phyloP scores from a whole-genome alignment of 805 yeast genomes.

The Scheffersomyces ergatensis region DNA sequence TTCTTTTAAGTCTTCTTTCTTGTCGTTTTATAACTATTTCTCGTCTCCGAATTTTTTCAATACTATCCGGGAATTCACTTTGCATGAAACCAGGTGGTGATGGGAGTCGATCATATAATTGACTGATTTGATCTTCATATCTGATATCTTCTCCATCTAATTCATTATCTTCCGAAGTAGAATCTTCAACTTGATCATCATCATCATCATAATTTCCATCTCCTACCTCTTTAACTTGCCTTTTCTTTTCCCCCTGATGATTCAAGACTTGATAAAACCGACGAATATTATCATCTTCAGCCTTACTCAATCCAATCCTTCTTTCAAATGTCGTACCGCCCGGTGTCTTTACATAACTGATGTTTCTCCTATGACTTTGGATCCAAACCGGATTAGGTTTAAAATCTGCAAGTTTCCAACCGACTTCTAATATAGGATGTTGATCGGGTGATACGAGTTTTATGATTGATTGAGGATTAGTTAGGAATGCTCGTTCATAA shows the following conservation, averaged over 20 bases:
- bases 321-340: conserved; percentile 3
- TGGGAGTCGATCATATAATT: conserved; percentile 34
- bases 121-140: conserved; percentile 18
- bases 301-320: conserved; percentile 12
- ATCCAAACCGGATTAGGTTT: conserved; percentile 10
- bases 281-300: conserved; percentile 12
- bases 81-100: conserved; percentile 41
- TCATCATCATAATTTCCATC: neutral
- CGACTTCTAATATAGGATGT: conserved; percentile 36
- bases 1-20: conserved; percentile 22
- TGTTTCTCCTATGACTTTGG: neutral
- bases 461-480: conserved; percentile 17
- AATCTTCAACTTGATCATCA: conserved; percentile 4
- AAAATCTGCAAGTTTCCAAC: conserved; percentile 37
- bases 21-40: conserved; percentile 18
- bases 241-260: neutral
- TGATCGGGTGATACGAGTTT: conserved; percentile 19
- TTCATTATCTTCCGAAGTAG: conserved; percentile 10
- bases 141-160: neutral
- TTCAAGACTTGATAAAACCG: conserved; percentile 12
- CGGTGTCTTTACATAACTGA: neutral
- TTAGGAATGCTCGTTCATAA: conserved; percentile 18
- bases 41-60: conserved; percentile 23
- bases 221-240: neutral
- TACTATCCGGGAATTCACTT: conserved; percentile 35